Evolutionary conservation across 306 rosid species (phyloP), one percentile per base, ranked within the genome.

Genomic region (Sindora glabra): DNA sequence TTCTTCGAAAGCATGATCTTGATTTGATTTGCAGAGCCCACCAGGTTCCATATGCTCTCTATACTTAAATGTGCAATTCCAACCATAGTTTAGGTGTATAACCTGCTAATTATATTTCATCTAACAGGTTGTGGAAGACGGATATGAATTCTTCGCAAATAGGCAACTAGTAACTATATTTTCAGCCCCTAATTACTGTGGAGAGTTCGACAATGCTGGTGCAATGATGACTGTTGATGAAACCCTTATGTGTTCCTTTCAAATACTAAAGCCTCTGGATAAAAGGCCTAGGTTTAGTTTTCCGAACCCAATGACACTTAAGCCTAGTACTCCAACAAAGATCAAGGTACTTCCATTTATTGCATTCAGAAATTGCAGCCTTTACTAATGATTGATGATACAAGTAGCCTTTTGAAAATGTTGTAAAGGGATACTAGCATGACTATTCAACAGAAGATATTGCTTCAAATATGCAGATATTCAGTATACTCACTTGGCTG

Each of bases 181-280:
- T 65, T 88, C 96, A 0, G 98, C 98, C 1, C 98, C 96, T 13
- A 91, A 91, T 62, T 91, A 88, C 62, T 91, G 98, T 68, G 96
- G 95, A 12, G 96, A 87, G 70, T 91, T 87, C 67, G 89, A 87
- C 72, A 91, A 91, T 66, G 96, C 87, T 7, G 95, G 95, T 64
- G 92, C 92, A 48, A 83, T 91, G 87, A 91, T 87, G 98, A 70
- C 52, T 7, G 95, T 91, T 33, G 84, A 85, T 73, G 92, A 83
- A 64, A 56, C 79, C 48, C 83, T 87, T 26, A 74, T 77, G 80
- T 88, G 98, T 59, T 85, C 92, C 48, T 91, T 91, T 53, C 96
- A 85, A 62, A 83, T 79, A 65, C 48, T 88, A 32, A 85, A 79
- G 72, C 95, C 95, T 27, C 9, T 23, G 18, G 95, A 83, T n/a